phyloP scores from a whole-genome alignment of 2,329 filamentous ascomycete genomes.

The Stachybotrys elegans region DNA sequence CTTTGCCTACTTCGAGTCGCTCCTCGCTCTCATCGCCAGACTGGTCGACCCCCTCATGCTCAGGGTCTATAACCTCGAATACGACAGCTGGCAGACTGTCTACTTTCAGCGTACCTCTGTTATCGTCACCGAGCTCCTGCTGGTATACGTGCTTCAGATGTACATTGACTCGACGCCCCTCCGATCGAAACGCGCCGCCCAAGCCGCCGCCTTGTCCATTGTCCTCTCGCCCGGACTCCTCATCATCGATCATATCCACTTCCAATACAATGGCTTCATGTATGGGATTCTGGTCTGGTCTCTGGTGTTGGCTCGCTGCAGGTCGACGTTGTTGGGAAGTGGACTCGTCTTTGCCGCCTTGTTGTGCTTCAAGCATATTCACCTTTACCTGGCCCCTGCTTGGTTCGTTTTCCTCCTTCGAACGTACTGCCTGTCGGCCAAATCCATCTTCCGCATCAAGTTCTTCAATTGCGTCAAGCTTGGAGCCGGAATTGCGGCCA shows the following conservation, averaged over 20 bases:
- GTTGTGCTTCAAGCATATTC: slow-evolving; percentile 96
- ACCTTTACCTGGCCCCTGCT: slow-evolving; percentile 90
- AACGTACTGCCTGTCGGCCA: slow-evolving; percentile 77
- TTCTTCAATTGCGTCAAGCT: slow-evolving; percentile 81
- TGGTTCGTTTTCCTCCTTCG: slow-evolving; percentile 94
- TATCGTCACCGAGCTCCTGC: slow-evolving; percentile 75
- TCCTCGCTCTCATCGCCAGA: slow-evolving; percentile 73
- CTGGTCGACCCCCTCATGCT: slow-evolving; percentile 80
- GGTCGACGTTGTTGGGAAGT: slow-evolving; percentile 69
- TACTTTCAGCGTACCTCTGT: slow-evolving; percentile 93
- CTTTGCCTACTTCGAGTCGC: slow-evolving; percentile 96
- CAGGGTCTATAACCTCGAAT: slow-evolving; percentile 70
- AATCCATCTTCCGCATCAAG: slow-evolving; percentile 69
- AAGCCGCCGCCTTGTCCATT: slow-evolving; percentile 83
- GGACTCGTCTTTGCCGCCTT: slow-evolving; percentile 80
- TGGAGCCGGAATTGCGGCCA: slow-evolving; percentile 61
- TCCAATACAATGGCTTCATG: slow-evolving; percentile 97
- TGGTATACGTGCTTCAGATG: slow-evolving; percentile 77
- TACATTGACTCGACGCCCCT: slow-evolving; percentile 69
- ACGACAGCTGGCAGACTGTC: slow-evolving; percentile 89
- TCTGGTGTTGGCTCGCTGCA: slow-evolving; percentile 72
- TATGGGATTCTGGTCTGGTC: slow-evolving; percentile 88
- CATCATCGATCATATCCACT: slow-evolving; percentile 98
- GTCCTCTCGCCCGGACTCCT: slow-evolving; percentile 87
- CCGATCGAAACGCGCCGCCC: slow-evolving; percentile 66